Evolutionary conservation across 2,329 filamentous ascomycete species (phyloP).

Genomic region (Trichoderma hamatum): DNA sequence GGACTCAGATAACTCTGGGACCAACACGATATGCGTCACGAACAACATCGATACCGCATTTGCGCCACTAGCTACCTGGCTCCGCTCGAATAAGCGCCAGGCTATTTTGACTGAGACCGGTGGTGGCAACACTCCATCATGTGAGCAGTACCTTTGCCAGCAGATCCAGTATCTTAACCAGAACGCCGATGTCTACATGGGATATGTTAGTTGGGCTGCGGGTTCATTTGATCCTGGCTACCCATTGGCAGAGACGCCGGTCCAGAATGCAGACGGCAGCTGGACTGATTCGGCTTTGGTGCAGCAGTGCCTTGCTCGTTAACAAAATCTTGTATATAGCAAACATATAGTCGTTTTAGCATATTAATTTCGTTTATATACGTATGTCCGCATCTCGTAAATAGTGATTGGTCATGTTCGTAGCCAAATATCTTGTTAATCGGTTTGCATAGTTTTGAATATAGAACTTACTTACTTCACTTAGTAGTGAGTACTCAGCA

Average conservation of each 20-base stretch:
- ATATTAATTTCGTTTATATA: background rate
- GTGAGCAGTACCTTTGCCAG: constrained; percentile 10
- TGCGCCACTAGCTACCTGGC: constrained; percentile 46
- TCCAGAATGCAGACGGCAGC: background rate
- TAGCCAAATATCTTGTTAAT: too few relatives aligned
- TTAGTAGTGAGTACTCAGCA: too few relatives aligned
- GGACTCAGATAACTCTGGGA: constrained; percentile 57
- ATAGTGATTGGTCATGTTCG: too few relatives aligned
- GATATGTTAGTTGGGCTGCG: constrained; percentile 13
- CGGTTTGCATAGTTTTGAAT: too few relatives aligned
- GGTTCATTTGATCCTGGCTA: constrained; percentile 18
- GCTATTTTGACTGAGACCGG: constrained; percentile 23
- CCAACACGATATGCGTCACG: constrained; percentile 51
- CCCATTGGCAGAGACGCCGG: constrained; percentile 13
- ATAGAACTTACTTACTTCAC: too few relatives aligned
- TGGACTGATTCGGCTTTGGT: constrained; percentile 16
- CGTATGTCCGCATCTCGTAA: too few relatives aligned
- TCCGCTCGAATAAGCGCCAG: constrained; percentile 15
- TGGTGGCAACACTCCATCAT: constrained; percentile 12
- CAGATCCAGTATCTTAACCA: constrained; percentile 14
- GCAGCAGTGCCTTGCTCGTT: constrained; percentile 10
- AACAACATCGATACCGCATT: constrained; percentile 52
- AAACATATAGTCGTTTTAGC: background rate
- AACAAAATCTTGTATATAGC: background rate
- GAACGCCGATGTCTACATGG: constrained; percentile 11